These are phyloP conservation scores for Auriscalpium microsporum DNA, from an alignment of 768 basidiomycete species.

Conservation along the genomic window DNA sequence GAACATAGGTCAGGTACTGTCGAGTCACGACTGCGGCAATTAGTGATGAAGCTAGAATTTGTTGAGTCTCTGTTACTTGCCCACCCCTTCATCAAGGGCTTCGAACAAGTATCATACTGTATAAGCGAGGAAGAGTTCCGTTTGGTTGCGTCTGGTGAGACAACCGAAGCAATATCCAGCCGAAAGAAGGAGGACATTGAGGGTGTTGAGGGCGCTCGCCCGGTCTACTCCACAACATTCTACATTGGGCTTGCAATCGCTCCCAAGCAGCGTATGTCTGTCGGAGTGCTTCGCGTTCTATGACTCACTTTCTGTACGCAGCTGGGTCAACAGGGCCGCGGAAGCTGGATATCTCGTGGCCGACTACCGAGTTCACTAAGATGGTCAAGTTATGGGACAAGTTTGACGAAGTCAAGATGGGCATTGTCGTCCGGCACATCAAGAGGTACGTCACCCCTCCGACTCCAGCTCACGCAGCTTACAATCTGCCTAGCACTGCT, in stretches of 20 bases:
- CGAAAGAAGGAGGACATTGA: conserved; percentile 74
- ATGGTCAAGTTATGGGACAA: conserved; percentile 94
- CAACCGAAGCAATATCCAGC: conserved; percentile 60
- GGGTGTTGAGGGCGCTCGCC: conserved; percentile 63
- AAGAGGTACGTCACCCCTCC: conserved; percentile 49
- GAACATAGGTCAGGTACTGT: conserved; percentile 82
- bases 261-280: conserved; percentile 73
- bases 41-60: conserved; percentile 97
- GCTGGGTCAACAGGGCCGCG: conserved; percentile 72
- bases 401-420: conserved; percentile 88
- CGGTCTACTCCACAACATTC: conserved; percentile 94
- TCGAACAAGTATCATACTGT: conserved; percentile 82
- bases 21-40: conserved; percentile 89
- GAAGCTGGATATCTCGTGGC: conserved; percentile 92
- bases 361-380: conserved; percentile 91
- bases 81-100: conserved; percentile 93
- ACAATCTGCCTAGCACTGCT: conserved; percentile 39
- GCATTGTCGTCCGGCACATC: conserved; percentile 87
- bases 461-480: background rate
- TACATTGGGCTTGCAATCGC: conserved; percentile 93
- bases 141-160: conserved; percentile 81
- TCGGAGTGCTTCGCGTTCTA: conserved; percentile 3
- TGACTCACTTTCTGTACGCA: conserved; percentile 24
- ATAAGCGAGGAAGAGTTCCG: conserved; percentile 80
- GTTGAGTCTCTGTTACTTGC: conserved; percentile 87